Evolutionary conservation across 768 basidiomycete species (phyloP).

Genomic region (Royoungia palumana): DNA sequence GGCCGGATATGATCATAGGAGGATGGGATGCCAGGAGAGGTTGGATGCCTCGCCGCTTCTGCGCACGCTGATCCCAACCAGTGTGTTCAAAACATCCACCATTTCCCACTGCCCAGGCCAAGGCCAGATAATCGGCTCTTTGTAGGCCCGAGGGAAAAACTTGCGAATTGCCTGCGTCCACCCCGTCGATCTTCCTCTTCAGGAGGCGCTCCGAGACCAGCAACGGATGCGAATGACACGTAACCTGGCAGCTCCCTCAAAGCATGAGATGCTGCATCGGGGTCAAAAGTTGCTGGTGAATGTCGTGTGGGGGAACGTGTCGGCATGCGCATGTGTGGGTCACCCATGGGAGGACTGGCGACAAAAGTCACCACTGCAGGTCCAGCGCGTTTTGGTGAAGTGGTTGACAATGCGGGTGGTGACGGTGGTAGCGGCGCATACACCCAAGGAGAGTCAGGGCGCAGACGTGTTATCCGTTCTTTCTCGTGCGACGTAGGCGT

Average conservation of each 20-base stretch:
- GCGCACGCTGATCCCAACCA: not conserved
- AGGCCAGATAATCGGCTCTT: conserved; percentile 21
- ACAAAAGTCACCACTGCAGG: conserved; percentile 24
- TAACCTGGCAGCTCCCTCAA: conserved; percentile 59
- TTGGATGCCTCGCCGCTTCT: conserved; percentile 7
- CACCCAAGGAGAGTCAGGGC: conserved; percentile 26
- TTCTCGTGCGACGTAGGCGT: conserved; percentile 20
- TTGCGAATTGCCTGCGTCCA: conserved; percentile 17
- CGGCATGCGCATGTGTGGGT: conserved; percentile 8
- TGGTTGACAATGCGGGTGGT: conserved; percentile 27
- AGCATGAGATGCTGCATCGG: conserved; percentile 55
- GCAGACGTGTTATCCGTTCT: conserved; percentile 7
- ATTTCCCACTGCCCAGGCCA: conserved; percentile 30
- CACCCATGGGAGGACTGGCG: conserved; percentile 15
- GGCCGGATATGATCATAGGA: conserved; percentile 2
- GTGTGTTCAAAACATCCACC: conserved; percentile 29
- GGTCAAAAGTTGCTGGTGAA: conserved; percentile 52
- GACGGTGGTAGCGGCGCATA: conserved; percentile 30
- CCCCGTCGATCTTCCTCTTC: conserved; percentile 38
- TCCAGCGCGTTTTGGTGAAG: conserved; percentile 26
- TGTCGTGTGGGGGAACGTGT: conserved; percentile 11
- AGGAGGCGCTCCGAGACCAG: conserved; percentile 62
- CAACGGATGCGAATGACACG: conserved; percentile 63
- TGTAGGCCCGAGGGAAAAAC: conserved; percentile 17
- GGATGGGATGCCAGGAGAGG: conserved; percentile 6